Conservation (phyloP, 441 rosid genomes). For the Raphanus hybrid region DNA sequence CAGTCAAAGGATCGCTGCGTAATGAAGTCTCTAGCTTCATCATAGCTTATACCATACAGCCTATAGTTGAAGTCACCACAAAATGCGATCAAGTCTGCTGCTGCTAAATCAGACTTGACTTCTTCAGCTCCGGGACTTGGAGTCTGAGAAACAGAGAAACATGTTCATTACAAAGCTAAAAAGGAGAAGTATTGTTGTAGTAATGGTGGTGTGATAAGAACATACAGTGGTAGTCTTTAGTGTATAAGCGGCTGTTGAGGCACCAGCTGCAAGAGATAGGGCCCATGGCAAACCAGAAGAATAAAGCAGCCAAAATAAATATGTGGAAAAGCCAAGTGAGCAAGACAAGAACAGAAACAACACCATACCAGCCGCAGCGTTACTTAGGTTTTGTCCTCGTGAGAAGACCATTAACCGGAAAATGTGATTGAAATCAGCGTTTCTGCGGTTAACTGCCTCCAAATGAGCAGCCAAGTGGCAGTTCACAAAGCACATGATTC, state of each 20-base stretch:
- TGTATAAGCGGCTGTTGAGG: conserved; percentile 63
- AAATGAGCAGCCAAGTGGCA: conserved; percentile 99
- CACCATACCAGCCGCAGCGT: conserved; percentile 85
- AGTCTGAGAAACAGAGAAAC: conserved; percentile 50
- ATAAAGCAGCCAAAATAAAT: conserved; percentile 84
- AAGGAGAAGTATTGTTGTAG: background rate
- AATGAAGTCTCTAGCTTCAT: conserved; percentile 97
- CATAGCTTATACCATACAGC: conserved; percentile 92
- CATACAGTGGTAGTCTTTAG: conserved; percentile 71
- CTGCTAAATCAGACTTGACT: conserved; percentile 76
- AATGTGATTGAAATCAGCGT: conserved; percentile 97
- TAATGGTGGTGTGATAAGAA: conserved; percentile 15
- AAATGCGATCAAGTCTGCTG: conserved; percentile 94
- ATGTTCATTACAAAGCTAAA: conserved; percentile 19
- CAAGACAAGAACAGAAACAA: conserved; percentile 64
- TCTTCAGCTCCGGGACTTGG: conserved; percentile 62
- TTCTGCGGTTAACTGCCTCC: conserved; percentile 94
- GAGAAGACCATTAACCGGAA: conserved; percentile 77
- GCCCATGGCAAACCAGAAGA: conserved; percentile 81
- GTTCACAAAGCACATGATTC: conserved; percentile 93
- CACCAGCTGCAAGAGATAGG: conserved; percentile 92
- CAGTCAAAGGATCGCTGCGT: conserved; percentile 97
- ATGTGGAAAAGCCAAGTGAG: conserved; percentile 76
- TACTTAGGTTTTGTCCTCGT: conserved; percentile 58
- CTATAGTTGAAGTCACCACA: conserved; percentile 95